Evolutionary conservation across 306 rosid species (phyloP).

Genomic region (Carpinus fangiana): DNA sequence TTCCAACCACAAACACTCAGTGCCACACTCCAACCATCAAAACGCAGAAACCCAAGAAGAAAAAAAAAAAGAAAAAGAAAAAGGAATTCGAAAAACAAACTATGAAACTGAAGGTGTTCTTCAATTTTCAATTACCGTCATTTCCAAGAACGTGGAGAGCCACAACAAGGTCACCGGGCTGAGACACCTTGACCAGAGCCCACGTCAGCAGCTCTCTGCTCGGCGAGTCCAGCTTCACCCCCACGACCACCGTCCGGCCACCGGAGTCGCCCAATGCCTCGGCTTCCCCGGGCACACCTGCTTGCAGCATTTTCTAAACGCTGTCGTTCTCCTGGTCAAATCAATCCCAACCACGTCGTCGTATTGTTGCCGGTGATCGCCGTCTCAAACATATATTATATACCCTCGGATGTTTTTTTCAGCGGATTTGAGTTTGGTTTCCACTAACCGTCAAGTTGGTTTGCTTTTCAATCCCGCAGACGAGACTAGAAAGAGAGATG

Average conservation of each 20-base stretch:
- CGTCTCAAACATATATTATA: background rate
- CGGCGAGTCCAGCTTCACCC: slow-evolving; percentile 74
- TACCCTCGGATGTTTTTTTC: slow-evolving; percentile 2
- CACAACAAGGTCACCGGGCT: slow-evolving; percentile 76
- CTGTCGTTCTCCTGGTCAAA: slow-evolving; percentile 19
- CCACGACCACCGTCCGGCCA: slow-evolving; percentile 71
- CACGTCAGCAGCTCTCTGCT: slow-evolving; percentile 89
- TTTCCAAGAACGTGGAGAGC: slow-evolving; percentile 86
- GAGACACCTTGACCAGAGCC: slow-evolving; percentile 94
- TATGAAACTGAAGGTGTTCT: background rate
- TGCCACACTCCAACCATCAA: slow-evolving; percentile 10
- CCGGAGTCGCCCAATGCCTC: slow-evolving; percentile 32
- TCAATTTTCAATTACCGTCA: slow-evolving; percentile 44
- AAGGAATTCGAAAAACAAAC: background rate
- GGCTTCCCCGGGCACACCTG: slow-evolving; percentile 35
- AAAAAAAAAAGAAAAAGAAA: too few species aligned
- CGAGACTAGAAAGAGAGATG: slow-evolving; percentile 26
- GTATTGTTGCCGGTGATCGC: slow-evolving; percentile 34
- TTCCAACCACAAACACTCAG: slow-evolving; percentile 33
- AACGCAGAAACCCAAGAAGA: slow-evolving; percentile 6
- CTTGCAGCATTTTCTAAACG: slow-evolving; percentile 38
- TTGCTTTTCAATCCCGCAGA: slow-evolving; percentile 40
- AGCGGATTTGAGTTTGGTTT: slow-evolving; percentile 25
- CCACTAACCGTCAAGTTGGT: slow-evolving; percentile 38
- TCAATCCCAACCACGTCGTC: background rate